Base-by-base conservation (phyloP, 768 basidiomycete genomes). In the Psilocybe cyanescens region DNA sequence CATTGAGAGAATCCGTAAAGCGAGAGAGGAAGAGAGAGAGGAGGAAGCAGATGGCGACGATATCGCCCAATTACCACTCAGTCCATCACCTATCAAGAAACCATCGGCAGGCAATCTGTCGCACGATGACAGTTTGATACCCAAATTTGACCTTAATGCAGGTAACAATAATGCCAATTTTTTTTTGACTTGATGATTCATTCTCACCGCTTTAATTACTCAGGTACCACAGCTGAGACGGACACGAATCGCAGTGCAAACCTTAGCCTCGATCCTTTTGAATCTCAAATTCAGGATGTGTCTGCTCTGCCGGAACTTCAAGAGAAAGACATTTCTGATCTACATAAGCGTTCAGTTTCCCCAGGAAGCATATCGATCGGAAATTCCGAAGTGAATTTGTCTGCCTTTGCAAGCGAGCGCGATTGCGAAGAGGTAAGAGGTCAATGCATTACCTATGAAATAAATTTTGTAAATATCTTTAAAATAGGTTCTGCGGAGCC, bases 1-100 rank as follows among this genome's bases (percentile, higher is more conserved):
- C 60, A 58, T 67, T 6, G 77, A 81, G 51, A 68, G 74, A 55
- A 48, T 67, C 37, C 69, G 65, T 28, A 65, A 70, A 50, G 73
- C 73, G 1, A 68, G 66, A 57, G 74, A 75, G 41, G 71, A 73
- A 44, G 72, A 75, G 35, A 64, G 65, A 24, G 68, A 63, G 30
- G 69, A 67, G 1, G 70, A 72, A 14, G 70, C 67, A n/a, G 65
- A 69, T 4, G 68, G 67, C n/a, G 66, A 68, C n/a, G 70, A 74
- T 57, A 68, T 76, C 8, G 66, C 61, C 14, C 66, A 68, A 64
- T 65, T 79, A 16, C 77, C 78, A 5, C 68, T 60, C 6, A 77
- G 74, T 50, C 77, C 79, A 1, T 79, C 80, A 2, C 78, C 78
- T 8, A 71, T 73, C 69, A 79, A 79, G 59, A 68, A 59, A 50